Conservation (phyloP, 2,329 filamentous ascomycete genomes). For the Trichophyton rubrum region DNA sequence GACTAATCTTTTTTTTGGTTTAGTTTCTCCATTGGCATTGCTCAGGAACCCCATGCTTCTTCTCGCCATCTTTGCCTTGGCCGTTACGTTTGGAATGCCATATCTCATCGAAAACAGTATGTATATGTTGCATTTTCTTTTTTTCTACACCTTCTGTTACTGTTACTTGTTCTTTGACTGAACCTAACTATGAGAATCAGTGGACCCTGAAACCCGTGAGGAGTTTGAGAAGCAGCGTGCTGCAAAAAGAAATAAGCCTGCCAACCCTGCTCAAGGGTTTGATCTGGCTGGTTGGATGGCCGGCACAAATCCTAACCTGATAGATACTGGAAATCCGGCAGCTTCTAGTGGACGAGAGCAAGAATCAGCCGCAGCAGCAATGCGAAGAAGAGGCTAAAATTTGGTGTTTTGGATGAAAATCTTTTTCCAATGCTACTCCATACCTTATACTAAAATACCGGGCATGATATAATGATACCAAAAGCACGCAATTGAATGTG, state of each 20-base stretch:
- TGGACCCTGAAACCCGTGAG: conserved; percentile 91
- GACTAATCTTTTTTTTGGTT: not conserved
- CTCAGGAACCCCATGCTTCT: conserved; percentile 96
- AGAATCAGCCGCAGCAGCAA: not conserved
- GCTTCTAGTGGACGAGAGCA: conserved; percentile 12
- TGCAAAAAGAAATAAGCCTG: conserved; percentile 24
- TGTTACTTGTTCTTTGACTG: too few relatives aligned
- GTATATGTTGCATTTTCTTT: conserved; percentile 25
- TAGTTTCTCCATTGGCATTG: conserved; percentile 67
- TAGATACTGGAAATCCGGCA: conserved; percentile 22
- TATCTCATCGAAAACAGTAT: conserved; percentile 91
- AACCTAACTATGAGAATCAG: conserved; percentile 34
- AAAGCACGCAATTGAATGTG: too few relatives aligned
- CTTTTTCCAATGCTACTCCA: too few relatives aligned
- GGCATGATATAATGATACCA: not conserved
- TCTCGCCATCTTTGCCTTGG: conserved; percentile 71
- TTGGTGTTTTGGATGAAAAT: not conserved
- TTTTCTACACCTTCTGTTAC: too few relatives aligned
- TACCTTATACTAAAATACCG: not conserved
- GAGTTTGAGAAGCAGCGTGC: conserved; percentile 79
- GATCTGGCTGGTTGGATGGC: conserved; percentile 59
- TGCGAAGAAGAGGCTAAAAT: not conserved
- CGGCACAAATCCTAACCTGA: conserved; percentile 32
- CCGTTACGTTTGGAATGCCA: conserved; percentile 80
- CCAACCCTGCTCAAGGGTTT: conserved; percentile 47